Base-by-base conservation (phyloP, 805 yeast genomes). In the Candida ulmi region DNA sequence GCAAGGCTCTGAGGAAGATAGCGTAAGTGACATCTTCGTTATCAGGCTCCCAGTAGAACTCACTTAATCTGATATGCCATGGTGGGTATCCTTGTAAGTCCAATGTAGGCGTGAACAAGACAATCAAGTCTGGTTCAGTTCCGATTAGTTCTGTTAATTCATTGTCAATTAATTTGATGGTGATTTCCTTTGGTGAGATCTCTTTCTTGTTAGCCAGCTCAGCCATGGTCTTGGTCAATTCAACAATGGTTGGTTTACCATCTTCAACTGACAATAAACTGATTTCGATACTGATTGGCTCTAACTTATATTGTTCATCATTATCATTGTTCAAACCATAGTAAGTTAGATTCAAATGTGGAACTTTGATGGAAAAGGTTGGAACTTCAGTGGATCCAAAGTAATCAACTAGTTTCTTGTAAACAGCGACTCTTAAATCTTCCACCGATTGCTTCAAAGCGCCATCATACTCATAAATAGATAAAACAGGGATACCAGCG, bases 71-170 rank as follows among this genome's bases (percentile, higher is more conserved):
- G 27, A 88, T 77, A 57, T 91, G 98, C 99, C 99, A 93, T 23
- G 99, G 99, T 17, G 98, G 98, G 60, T 81, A 93, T 15, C 95
- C 97, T 61, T 88, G 95, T 36, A 93, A 71, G 58, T 88, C 95
- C 46, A 93, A 68, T 11, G 72, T 69, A n/a, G 97, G 95, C 17
- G 88, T 88, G 59, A 91, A 93, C 38, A 85, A 65, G 24, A 93
- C 68, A 35, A 93, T 67, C 46, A 93, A 71, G 58, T 93, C 99
- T 0, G 99, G 98, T 58, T 93, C 99, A n/a, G 71, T 72, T 1
- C 96, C 93, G 13, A 88, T 93, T 38, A 88, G 67, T 50, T 79
- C 86, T 29, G 69, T 68, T 45, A 83, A 68, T 55, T 84, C 88
- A 44, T 76, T 76, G 59, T 90, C 91, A 29, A 93, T 76, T 43